A percentile compares a stretch with the other conserved stretches of the same genome.
These are phyloP conservation scores for Aphanomyces stellatus DNA, from an alignment of 352 stramenopile genomes.

Conservation along the genomic window DNA sequence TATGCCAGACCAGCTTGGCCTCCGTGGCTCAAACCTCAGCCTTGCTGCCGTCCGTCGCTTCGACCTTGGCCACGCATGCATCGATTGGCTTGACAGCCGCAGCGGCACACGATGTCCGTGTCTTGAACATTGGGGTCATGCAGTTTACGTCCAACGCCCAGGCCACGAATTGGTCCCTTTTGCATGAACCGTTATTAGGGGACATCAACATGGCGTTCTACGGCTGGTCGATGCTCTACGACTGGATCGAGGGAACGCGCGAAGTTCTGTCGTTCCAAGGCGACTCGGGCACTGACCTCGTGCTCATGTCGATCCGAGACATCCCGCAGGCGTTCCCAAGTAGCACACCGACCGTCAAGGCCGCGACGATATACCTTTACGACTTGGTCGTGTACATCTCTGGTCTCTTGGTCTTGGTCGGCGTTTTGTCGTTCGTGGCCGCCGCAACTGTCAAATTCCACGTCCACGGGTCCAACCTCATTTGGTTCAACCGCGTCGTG, in stretches of 20 bases:
- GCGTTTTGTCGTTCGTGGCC: not conserved
- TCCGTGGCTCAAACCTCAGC: too few relatives aligned
- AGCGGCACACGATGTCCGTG: too few relatives aligned
- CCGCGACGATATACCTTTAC: not conserved
- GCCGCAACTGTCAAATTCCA: not conserved
- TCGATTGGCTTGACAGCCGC: too few relatives aligned
- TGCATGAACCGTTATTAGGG: not conserved
- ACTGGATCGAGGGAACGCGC: not conserved
- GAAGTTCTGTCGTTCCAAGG: slow-evolving; percentile 13
- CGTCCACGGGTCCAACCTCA: not conserved
- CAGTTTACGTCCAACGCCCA: not conserved
- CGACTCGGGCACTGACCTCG: not conserved
- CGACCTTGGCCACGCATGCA: too few relatives aligned
- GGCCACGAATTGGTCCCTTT: not conserved
- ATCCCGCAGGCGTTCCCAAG: not conserved
- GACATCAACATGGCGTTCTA: not conserved
- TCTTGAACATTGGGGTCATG: not conserved
- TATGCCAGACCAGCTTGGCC: too few relatives aligned
- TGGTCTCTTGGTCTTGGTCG: not conserved
- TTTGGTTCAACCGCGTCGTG: slow-evolving; percentile 8
- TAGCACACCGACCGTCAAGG: not conserved
- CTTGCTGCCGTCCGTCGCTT: too few relatives aligned
- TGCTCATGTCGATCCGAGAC: not conserved
- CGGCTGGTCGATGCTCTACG: not conserved
- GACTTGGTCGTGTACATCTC: not conserved